Evolutionary conservation across 2,329 filamentous ascomycete species (phyloP), one percentile per base, ranked within the genome.

Genomic region (Falciphora oryzae): DNA sequence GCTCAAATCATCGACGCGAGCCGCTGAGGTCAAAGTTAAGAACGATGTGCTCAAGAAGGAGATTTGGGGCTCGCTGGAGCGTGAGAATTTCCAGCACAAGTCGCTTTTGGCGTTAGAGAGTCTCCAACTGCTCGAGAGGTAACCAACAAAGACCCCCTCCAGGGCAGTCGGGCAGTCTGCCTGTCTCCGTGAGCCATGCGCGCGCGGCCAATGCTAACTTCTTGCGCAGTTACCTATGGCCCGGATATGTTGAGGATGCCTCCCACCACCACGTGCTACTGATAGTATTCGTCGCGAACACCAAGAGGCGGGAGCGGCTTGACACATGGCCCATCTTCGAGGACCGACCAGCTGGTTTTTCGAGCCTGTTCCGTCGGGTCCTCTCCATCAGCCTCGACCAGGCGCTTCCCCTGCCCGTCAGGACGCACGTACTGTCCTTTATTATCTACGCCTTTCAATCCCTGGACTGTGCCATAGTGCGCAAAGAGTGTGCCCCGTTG

Each of bases 401-500:
- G 67, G 88, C 89, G 2, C 77, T 93, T 27, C 82, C 88, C 28
- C 78, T 84, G 53, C 79, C 82, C 32, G 84, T 97, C 64, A 87
- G 92, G 66, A 91, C 90, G 11, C 89, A 96, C 63, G 85, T 98
- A n/a, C 80, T 99, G 28, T 90, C 86, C 29, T 98, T 98, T 76
- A 83, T 98, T 67, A 96, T 96, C 62, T 87, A 89, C 69, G 91
- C 94, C 50, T 99, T 97, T 74, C 93, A 98, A 75, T 97, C 93
- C 60, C 82, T 99, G 38, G 96, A 99, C 75, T 93, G 88, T 73
- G 85, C 86, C 53, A 85, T 96, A 65, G 91, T 99, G 62, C 89
- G 95, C 67, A 98, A 97, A 75, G 95, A 99, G 80, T 98, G 95
- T 76, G 95, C 94, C 8, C 92, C 96, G 1, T 80, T 99, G 63